These are phyloP conservation scores for Penicillium sp. DNA, from an alignment of 2,329 filamentous ascomycete genomes.

Conservation along the genomic window DNA sequence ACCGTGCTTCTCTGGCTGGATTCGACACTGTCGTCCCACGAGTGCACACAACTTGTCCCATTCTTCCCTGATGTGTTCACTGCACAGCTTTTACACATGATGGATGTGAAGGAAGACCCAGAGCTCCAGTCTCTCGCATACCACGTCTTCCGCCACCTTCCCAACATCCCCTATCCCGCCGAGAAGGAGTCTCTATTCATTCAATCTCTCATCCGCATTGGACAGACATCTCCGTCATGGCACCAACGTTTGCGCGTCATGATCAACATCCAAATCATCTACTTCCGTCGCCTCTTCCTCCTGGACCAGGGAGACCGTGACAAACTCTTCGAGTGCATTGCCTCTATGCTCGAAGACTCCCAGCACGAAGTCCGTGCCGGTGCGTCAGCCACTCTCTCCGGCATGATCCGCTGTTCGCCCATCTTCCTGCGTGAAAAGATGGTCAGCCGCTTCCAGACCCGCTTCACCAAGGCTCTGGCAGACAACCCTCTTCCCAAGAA, in stretches of 20 bases:
- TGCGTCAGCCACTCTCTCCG: constrained; percentile 88
- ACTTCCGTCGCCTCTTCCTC: constrained; percentile 93
- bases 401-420: constrained; percentile 97
- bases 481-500: constrained; percentile 86
- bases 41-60: constrained; percentile 84
- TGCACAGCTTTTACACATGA: constrained; percentile 95
- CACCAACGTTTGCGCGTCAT: constrained; percentile 92
- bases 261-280: constrained; percentile 98
- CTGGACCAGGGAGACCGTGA: constrained; percentile 74
- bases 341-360: constrained; percentile 86
- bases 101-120: constrained; percentile 98
- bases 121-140: constrained; percentile 94
- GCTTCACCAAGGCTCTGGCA: constrained; percentile 76
- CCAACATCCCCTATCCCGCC: constrained; percentile 88
- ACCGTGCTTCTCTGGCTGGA: constrained; percentile 96
- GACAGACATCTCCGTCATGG: constrained; percentile 82
- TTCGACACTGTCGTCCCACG: constrained; percentile 83
- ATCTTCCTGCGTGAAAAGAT: constrained; percentile 74
- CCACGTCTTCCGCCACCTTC: constrained; percentile 92
- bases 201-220: constrained; percentile 81
- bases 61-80: constrained; percentile 92
- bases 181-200: constrained; percentile 87
- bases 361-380: constrained; percentile 94
- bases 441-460: constrained; percentile 71
- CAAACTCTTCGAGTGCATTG: constrained; percentile 86